A percentile compares a stretch with the other conserved stretches of the same genome.
These are phyloP conservation scores for Panicum virgatum DNA, from an alignment of 202 grass and related monocot genomes.

Conservation along the genomic window DNA sequence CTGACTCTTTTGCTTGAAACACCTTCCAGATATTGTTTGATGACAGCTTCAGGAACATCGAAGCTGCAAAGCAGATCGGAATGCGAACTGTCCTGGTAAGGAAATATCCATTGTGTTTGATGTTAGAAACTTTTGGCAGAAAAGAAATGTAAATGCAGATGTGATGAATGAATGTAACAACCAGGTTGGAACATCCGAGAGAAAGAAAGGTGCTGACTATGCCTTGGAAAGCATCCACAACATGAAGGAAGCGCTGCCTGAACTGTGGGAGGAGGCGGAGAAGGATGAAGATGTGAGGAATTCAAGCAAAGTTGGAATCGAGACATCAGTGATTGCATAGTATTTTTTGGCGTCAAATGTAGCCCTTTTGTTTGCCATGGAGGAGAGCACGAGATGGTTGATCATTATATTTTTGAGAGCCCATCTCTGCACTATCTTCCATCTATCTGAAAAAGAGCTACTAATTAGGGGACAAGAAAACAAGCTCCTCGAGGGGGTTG, in stretches of 20 bases:
- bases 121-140: neutral
- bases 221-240: constrained; percentile 84
- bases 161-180: constrained; percentile 22
- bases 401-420: neutral
- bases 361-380: neutral
- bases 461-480: constrained; percentile 23
- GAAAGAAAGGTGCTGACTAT: constrained; percentile 75
- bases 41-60: constrained; percentile 81
- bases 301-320: constrained; percentile 61
- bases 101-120: neutral
- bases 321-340: constrained; percentile 74
- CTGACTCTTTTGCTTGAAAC: neutral
- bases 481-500: neutral
- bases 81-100: constrained; percentile 72
- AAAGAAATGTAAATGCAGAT: neutral
- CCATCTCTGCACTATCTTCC: neutral
- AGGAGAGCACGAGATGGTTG: neutral
- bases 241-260: constrained; percentile 79
- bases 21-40: constrained; percentile 77
- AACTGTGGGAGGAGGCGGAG: constrained; percentile 77
- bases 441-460: neutral
- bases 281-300: constrained; percentile 66
- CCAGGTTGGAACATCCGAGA: constrained; percentile 76
- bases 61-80: constrained; percentile 64
- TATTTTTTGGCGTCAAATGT: neutral